Conservation (phyloP, 202 grass and related monocot species). For the Digitaria exilis region DNA sequence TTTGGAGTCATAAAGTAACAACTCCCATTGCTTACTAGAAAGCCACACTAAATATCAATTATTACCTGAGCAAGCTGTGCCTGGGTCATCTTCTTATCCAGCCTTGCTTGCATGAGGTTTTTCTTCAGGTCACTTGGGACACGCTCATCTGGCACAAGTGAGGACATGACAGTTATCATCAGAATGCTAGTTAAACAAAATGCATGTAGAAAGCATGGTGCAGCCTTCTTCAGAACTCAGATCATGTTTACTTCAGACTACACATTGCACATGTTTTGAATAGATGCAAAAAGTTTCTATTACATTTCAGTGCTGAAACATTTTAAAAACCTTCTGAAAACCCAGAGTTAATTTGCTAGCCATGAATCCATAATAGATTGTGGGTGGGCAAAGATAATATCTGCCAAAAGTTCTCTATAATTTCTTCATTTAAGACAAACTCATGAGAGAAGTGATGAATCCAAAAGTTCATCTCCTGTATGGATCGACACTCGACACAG, state of each 20-base stretch:
- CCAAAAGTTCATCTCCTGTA: background rate
- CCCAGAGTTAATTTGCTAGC: background rate
- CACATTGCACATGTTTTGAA: background rate
- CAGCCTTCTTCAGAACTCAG: background rate
- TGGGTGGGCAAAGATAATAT: background rate
- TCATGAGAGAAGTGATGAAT: background rate
- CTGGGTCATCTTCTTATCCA: conserved; percentile 79
- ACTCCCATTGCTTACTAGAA: background rate
- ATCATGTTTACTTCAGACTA: background rate
- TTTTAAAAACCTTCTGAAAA: background rate
- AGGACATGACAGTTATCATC: background rate
- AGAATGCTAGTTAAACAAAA: conserved; percentile 11
- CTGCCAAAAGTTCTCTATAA: background rate
- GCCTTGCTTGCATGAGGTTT: conserved; percentile 79
- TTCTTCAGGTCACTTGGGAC: conserved; percentile 81
- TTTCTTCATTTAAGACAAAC: background rate
- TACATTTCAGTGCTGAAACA: background rate
- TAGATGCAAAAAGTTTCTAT: background rate
- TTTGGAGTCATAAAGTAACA: background rate
- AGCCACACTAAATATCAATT: background rate
- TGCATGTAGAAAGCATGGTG: background rate
- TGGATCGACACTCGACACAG: background rate
- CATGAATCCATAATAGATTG: background rate
- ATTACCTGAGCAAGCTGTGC: conserved; percentile 71
- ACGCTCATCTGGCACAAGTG: conserved; percentile 53